Percentiles rank a stretch among this genome's conserved stretches.
These are phyloP conservation scores for Saccharomycopsis sp. DNA, from an alignment of 805 yeast species.

Conservation along the genomic window DNA sequence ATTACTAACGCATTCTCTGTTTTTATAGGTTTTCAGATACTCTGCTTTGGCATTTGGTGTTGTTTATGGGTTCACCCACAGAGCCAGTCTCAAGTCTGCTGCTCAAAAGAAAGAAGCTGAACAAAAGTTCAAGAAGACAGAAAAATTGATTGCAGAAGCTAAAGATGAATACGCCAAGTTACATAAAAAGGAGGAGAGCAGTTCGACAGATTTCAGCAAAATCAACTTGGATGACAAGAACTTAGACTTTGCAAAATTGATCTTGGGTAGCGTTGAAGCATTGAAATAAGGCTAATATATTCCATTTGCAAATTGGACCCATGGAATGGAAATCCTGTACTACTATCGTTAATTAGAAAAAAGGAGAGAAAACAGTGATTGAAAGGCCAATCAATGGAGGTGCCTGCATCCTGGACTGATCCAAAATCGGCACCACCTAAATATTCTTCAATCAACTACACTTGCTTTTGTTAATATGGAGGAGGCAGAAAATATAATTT, in stretches of 20 bases:
- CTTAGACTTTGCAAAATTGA: constrained; percentile 69
- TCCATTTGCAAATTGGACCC: no score
- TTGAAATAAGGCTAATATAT: no score
- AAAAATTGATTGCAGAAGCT: constrained; percentile 77
- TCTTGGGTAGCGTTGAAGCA: constrained; percentile 56
- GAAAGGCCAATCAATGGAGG: no score
- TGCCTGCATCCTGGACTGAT: no score
- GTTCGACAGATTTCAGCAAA: constrained; percentile 39
- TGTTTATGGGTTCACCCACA: constrained; percentile 81
- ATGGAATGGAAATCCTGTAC: no score
- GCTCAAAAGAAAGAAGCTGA: constrained; percentile 52
- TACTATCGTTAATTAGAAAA: no score
- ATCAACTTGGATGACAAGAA: constrained; percentile 82
- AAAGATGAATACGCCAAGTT: constrained; percentile 73
- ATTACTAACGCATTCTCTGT: background rate
- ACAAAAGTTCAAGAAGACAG: constrained; percentile 51
- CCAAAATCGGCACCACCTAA: no score
- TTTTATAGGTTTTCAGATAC: constrained; percentile 74
- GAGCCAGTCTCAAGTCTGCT: constrained; percentile 52
- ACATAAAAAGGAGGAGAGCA: constrained; percentile 36
- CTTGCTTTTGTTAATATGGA: no score
- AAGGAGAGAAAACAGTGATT: no score
- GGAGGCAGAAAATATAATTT: no score
- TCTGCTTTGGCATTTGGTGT: constrained; percentile 84
- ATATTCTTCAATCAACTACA: no score